A percentile compares a stretch with the other conserved stretches of the same genome.
phyloP scores from a whole-genome alignment of 2,329 filamentous ascomycete species.

The Diaporthe capsici region DNA sequence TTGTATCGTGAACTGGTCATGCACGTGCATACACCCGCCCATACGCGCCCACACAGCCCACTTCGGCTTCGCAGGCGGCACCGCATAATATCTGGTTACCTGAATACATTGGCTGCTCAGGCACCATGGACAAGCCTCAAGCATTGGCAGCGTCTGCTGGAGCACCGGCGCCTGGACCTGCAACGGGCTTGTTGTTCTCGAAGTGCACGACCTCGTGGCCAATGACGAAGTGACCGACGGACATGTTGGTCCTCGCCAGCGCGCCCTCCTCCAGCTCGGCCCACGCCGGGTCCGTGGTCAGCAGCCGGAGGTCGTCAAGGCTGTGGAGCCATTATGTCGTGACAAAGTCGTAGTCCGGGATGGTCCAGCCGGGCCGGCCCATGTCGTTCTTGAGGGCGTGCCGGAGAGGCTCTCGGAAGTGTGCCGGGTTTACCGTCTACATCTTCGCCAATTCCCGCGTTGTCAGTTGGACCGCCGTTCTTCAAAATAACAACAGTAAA shows the following conservation, averaged over 20 bases:
- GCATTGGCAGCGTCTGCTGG: background rate
- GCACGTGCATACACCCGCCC: background rate
- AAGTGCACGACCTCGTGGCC: constrained; percentile 28
- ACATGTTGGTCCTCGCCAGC: constrained; percentile 2
- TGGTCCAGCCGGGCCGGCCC: constrained; percentile 24
- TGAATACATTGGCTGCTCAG: background rate
- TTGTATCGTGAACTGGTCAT: background rate
- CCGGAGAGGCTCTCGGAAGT: constrained; percentile 28
- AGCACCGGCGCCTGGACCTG: background rate
- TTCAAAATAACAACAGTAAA: no score
- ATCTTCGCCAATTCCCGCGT: background rate
- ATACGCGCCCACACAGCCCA: background rate
- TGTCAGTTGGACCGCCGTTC: background rate
- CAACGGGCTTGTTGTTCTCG: constrained; percentile 1
- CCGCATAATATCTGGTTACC: no score
- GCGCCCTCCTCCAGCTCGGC: constrained; percentile 26
- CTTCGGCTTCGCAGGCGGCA: background rate
- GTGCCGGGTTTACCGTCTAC: constrained; percentile 19
- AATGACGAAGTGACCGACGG: constrained; percentile 21
- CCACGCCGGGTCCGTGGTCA: constrained; percentile 25
- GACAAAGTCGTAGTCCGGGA: constrained; percentile 26
- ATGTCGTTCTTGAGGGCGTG: constrained; percentile 25
- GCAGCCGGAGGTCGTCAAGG: constrained; percentile 8
- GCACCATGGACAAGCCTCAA: background rate
- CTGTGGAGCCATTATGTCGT: constrained; percentile 26